Conservation (phyloP, 2,329 filamentous ascomycete species). For the Ophiostoma australiae region DNA sequence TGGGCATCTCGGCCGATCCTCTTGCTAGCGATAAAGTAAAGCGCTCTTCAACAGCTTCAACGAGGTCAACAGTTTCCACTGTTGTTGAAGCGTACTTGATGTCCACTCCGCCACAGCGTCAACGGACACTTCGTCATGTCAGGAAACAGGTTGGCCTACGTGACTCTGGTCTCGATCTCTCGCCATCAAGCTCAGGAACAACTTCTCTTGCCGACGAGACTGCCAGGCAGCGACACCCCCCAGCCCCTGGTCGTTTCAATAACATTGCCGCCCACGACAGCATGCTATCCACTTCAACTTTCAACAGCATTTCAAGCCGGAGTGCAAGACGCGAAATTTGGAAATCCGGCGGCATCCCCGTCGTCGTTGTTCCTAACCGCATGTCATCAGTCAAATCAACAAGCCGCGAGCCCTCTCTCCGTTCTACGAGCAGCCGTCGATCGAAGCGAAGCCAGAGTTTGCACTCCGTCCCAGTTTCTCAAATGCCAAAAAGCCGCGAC, state of each 20-base stretch:
- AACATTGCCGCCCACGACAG: conserved; percentile 41
- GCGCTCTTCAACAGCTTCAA: conserved; percentile 52
- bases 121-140: conserved; percentile 56
- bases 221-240: conserved; percentile 32
- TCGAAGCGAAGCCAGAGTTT: conserved; percentile 52
- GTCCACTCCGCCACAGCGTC: conserved; percentile 45
- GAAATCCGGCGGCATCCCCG: conserved; percentile 57
- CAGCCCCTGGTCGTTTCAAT: conserved; percentile 31
- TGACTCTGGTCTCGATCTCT: conserved; percentile 42
- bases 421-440: conserved; percentile 56
- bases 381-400: conserved; percentile 49
- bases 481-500: conserved; percentile 42
- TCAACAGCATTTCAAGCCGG: conserved; percentile 48
- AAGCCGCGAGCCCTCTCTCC: conserved; percentile 49
- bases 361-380: conserved; percentile 58
- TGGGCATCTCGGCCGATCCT: conserved; percentile 34
- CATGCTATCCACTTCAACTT: conserved; percentile 45
- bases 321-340: conserved; percentile 55
- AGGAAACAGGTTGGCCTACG: conserved; percentile 51
- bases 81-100: conserved; percentile 55
- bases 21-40: conserved; percentile 46
- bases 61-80: conserved; percentile 51
- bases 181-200: conserved; percentile 41
- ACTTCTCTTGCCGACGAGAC: conserved; percentile 38
- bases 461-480: conserved; percentile 43